Evolutionary conservation across 2,329 filamentous ascomycete genomes (phyloP), one percentile per base, ranked within the genome.

Genomic region (Claviceps africana): DNA sequence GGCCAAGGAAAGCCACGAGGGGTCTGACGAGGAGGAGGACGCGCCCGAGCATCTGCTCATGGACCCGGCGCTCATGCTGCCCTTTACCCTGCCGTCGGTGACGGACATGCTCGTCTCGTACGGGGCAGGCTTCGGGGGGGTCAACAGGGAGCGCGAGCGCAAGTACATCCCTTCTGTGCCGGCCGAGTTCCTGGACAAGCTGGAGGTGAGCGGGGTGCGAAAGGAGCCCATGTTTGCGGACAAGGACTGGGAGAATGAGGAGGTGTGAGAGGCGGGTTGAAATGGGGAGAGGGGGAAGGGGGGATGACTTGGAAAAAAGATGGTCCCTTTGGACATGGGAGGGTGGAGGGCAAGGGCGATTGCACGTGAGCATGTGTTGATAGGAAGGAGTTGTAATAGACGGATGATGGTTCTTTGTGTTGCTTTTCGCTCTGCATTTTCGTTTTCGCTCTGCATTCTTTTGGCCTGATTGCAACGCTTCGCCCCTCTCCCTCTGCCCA

Each of bases 21-120:
- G 60, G 31, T 69, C 66, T 1, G 81, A 83, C 17, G 80, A 47
- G 1, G 57, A 60, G 10, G 81, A 85, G 45, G 83, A 87, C 55
- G 74, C 82, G 15, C 85, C 85, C 0, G 81, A 87, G 58, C 78
- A 86, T 54, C 74, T 96, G 37, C 80, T 96, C 44, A 70, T 97
- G 51, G 90, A 97, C 62, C 88, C 91, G 3, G 86, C 90, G 2
- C 74, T 95, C 54, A 95, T 96, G 78, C 77, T 98, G 28, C 93
- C 93, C 0, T 98, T 98, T 65, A 85, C 86, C n/a, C 74, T 98
- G 30, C 93, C 93, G 1, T 95, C 91, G 1, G 93, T 88, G 53
- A 97, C 90, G 28, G 93, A 98, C 66, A 98, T 98, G 93, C 77
- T 97, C 47, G 81, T 98, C 47, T 91, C 84, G 58, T 98, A 94